phyloP scores from a whole-genome alignment of 441 rosid genomes.

The Syzygium malaccense region DNA sequence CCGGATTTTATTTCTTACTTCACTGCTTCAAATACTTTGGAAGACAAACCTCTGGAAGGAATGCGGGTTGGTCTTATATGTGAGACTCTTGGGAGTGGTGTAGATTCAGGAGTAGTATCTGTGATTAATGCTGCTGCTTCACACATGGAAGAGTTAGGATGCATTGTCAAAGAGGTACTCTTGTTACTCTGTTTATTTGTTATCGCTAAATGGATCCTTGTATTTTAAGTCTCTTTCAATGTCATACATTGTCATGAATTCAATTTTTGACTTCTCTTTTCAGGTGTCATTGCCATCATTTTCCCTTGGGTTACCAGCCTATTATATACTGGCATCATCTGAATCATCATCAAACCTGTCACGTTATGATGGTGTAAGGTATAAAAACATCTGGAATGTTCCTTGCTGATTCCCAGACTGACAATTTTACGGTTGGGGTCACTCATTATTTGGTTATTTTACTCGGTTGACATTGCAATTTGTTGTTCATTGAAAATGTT shows the following conservation, averaged over 20 bases:
- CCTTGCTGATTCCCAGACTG: background rate
- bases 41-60: conserved; percentile 68
- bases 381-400: background rate
- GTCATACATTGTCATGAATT: background rate
- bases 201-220: background rate
- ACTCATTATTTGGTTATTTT: background rate
- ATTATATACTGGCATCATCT: conserved; percentile 83
- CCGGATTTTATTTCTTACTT: conserved; percentile 62
- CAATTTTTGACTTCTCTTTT: background rate
- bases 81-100: conserved; percentile 75
- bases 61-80: conserved; percentile 67
- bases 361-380: conserved; percentile 95
- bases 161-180: conserved; percentile 64
- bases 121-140: conserved; percentile 62
- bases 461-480: background rate
- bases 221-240: background rate
- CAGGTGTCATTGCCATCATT: conserved; percentile 90
- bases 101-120: conserved; percentile 67
- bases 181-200: background rate
- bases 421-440: background rate
- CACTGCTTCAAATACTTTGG: conserved; percentile 27
- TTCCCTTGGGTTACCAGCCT: conserved; percentile 93
- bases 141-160: conserved; percentile 82
- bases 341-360: conserved; percentile 92
- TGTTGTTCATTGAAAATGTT: background rate